These are phyloP conservation scores for Microcyclospora tardicrescens DNA, from an alignment of 2,329 filamentous ascomycete genomes.

Conservation along the genomic window DNA sequence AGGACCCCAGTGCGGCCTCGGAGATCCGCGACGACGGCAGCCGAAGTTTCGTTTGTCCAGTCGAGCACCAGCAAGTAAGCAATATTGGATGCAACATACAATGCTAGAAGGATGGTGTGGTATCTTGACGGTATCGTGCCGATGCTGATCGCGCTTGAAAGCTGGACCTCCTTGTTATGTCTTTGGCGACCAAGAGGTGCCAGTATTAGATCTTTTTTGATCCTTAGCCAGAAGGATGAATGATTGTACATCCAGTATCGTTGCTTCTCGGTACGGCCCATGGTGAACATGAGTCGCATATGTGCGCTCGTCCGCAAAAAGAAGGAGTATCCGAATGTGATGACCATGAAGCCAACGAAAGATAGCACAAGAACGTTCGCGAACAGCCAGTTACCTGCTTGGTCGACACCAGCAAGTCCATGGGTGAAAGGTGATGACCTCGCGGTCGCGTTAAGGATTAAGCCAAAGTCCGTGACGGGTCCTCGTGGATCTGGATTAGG, in stretches of 20 bases:
- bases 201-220: constrained; percentile 52
- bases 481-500: not conserved
- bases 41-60: constrained; percentile 35
- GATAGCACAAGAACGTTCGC: constrained; percentile 28
- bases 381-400: constrained; percentile 34
- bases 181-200: constrained; percentile 61
- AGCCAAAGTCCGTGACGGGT: constrained; percentile 4
- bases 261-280: constrained; percentile 30
- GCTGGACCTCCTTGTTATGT: constrained; percentile 62
- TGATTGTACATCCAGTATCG: constrained; percentile 35
- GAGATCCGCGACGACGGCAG: constrained; percentile 61
- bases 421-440: constrained; percentile 17
- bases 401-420: constrained; percentile 36
- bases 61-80: constrained; percentile 62
- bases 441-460: constrained; percentile 3
- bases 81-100: constrained; percentile 61
- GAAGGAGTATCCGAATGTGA: constrained; percentile 30
- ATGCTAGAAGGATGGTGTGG: constrained; percentile 54
- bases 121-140: constrained; percentile 71
- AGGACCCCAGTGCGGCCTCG: constrained; percentile 76
- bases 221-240: constrained; percentile 39
- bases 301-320: constrained; percentile 30
- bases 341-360: constrained; percentile 24
- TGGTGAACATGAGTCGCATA: constrained; percentile 32
- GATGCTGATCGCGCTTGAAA: constrained; percentile 55